Percentiles rank a stretch among this genome's conserved stretches.
Conservation (phyloP, 495 filamentous ascomycete species). For the Penicillium herquei region DNA sequence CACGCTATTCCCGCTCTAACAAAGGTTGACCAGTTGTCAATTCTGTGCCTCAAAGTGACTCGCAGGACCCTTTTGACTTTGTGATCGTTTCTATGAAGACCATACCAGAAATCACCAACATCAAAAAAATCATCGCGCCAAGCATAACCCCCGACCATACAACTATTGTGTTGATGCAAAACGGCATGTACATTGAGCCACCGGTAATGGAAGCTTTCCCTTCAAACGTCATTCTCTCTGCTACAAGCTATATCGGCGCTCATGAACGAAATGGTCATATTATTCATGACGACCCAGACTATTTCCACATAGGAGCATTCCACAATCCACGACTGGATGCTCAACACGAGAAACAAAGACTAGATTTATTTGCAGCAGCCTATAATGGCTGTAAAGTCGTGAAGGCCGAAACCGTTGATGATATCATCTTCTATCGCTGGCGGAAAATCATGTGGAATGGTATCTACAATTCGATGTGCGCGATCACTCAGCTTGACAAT, state of each 20-base stretch:
- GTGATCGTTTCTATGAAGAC: slow-evolving; percentile 42
- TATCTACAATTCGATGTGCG: slow-evolving; percentile 15
- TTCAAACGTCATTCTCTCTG: slow-evolving; percentile 23
- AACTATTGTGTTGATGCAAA: slow-evolving; percentile 53
- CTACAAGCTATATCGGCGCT: slow-evolving; percentile 13
- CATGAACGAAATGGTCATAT: slow-evolving; percentile 16
- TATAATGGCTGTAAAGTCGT: slow-evolving; percentile 13
- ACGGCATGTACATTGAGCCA: slow-evolving; percentile 55
- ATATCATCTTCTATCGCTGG: slow-evolving; percentile 16
- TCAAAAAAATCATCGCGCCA: slow-evolving; percentile 67
- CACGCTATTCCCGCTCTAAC: no score
- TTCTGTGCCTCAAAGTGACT: slow-evolving; percentile 3
- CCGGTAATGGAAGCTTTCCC: slow-evolving; percentile 45
- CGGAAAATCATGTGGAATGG: slow-evolving; percentile 19
- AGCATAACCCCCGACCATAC: slow-evolving; percentile 59
- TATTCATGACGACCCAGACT: slow-evolving; percentile 12
- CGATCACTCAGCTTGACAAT: slow-evolving; percentile 16
- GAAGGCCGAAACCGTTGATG: slow-evolving; percentile 9
- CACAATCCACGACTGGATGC: slow-evolving; percentile 4
- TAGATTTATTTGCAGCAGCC: slow-evolving; percentile 10
- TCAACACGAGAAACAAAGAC: slow-evolving; percentile 1
- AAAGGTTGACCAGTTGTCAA: background rate
- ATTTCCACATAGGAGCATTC: slow-evolving; percentile 10
- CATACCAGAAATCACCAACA: slow-evolving; percentile 40
- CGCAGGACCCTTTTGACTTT: slow-evolving; percentile 37